These are phyloP conservation scores for Penicillium sp. DNA, from an alignment of 2,329 filamentous ascomycete species.

Conservation along the genomic window DNA sequence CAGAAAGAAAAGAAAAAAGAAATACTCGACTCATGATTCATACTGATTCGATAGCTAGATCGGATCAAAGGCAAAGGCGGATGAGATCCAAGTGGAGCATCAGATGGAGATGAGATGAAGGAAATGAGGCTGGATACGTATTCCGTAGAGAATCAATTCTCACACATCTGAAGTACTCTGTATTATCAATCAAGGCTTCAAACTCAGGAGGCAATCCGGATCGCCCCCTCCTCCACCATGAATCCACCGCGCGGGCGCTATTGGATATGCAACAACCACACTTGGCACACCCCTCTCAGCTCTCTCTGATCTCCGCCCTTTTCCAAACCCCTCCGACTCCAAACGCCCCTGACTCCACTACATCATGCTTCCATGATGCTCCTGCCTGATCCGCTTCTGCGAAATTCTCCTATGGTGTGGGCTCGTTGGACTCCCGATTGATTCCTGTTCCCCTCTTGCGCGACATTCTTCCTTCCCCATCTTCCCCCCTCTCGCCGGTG, in stretches of 20 bases:
- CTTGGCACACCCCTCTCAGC: slow-evolving; percentile 16
- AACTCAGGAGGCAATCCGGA: slow-evolving; percentile 12
- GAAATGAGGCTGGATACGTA: too few relatives aligned
- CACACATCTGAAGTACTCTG: too few relatives aligned
- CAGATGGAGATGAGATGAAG: too few relatives aligned
- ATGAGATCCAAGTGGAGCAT: too few relatives aligned
- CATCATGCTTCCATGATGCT: slow-evolving; percentile 7
- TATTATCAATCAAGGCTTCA: too few relatives aligned
- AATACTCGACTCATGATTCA: too few relatives aligned
- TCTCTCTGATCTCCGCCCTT: slow-evolving; percentile 11
- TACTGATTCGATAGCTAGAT: too few relatives aligned
- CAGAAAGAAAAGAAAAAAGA: too few relatives aligned
- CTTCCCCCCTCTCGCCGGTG: not conserved
- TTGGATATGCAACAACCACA: slow-evolving; percentile 6
- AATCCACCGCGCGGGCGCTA: slow-evolving; percentile 7
- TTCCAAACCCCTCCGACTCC: not conserved
- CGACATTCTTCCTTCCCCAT: not conserved
- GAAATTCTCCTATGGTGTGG: not conserved
- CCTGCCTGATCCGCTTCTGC: not conserved
- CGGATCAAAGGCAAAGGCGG: too few relatives aligned
- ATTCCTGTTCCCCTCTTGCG: not conserved
- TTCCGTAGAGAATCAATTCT: too few relatives aligned
- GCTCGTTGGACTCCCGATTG: not conserved
- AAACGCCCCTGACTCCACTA: slow-evolving; percentile 1
- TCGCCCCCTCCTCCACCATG: slow-evolving; percentile 5